phyloP scores from a whole-genome alignment of 495 filamentous ascomycete species.

The Aspergillus diversus region DNA sequence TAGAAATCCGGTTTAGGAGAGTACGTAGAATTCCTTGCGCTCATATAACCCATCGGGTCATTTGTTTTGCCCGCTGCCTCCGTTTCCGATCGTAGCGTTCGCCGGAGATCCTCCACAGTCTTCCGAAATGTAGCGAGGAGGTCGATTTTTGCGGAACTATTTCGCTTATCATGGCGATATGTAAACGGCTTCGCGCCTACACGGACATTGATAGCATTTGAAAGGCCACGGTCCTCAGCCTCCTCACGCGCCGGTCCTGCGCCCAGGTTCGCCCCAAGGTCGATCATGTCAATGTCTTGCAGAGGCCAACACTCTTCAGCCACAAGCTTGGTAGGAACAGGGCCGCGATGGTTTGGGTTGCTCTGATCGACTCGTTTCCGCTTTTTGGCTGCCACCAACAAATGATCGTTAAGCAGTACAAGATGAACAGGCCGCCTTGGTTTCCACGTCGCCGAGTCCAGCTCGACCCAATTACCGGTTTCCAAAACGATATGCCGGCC shows the following conservation, averaged over 20 bases:
- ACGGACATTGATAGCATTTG: conserved; percentile 88
- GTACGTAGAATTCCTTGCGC: conserved; percentile 34
- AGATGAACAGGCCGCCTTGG: conserved; percentile 81
- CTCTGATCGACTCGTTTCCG: conserved; percentile 81
- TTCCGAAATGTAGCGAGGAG: conserved; percentile 89
- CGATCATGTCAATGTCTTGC: conserved; percentile 89
- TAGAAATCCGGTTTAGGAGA: conserved; percentile 50
- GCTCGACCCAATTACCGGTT: conserved; percentile 88
- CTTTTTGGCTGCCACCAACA: conserved; percentile 87
- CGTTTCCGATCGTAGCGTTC: conserved; percentile 77
- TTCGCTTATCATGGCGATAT: conserved; percentile 78
- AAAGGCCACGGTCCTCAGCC: conserved; percentile 65
- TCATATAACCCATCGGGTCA: conserved; percentile 80
- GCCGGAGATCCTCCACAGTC: conserved; percentile 85
- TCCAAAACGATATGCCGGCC: conserved; percentile 91
- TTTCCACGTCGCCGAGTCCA: conserved; percentile 97
- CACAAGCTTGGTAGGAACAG: conserved; percentile 76
- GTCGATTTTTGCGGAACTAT: conserved; percentile 73
- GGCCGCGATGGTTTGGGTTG: conserved; percentile 53
- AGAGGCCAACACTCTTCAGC: conserved; percentile 95
- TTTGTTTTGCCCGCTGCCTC: conserved; percentile 76
- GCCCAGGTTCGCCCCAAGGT: conserved; percentile 69
- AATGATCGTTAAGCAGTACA: conserved; percentile 91
- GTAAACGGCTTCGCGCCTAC: conserved; percentile 92
- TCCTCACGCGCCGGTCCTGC: conserved; percentile 58